Conservation (phyloP, 345 rosid genomes). For the Garcia nutans region DNA sequence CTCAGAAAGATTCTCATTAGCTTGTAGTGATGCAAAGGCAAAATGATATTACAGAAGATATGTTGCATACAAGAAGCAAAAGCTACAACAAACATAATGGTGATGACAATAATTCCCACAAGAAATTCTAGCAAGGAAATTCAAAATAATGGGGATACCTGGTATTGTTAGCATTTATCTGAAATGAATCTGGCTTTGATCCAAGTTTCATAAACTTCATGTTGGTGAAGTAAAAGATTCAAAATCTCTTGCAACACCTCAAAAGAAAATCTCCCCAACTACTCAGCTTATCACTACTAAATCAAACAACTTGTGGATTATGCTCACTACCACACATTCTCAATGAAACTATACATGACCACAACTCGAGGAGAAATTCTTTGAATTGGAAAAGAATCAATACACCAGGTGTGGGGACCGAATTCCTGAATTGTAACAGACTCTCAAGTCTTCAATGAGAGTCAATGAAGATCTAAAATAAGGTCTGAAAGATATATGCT, state of each 20-base stretch:
- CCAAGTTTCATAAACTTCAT: conserved; percentile 99
- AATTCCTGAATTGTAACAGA: conserved; percentile 35
- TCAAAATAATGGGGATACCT: conserved; percentile 29
- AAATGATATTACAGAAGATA: conserved; percentile 1
- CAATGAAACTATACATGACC: conserved; percentile 36
- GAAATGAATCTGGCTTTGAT: conserved; percentile 74
- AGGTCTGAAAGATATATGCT: conserved; percentile 34
- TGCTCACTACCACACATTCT: conserved; percentile 32
- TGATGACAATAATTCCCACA: background rate
- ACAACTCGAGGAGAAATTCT: conserved; percentile 30
- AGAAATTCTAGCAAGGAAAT: background rate
- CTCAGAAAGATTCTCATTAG: background rate
- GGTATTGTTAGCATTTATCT: conserved; percentile 43
- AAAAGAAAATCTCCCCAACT: conserved; percentile 18
- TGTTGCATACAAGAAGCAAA: background rate
- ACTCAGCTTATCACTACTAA: conserved; percentile 24
- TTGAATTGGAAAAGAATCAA: conserved; percentile 42
- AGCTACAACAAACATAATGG: conserved; percentile 10
- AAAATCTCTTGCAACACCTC: conserved; percentile 15
- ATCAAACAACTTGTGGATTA: conserved; percentile 20
- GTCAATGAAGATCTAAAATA: conserved; percentile 49
- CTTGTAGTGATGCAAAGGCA: background rate
- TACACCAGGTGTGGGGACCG: conserved; percentile 68
- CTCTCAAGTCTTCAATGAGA: conserved; percentile 43
- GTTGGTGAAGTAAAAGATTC: conserved; percentile 31